Evolutionary conservation across 83 land plant genomes (phyloP).

Genomic region (Isoetes engelmannii): DNA sequence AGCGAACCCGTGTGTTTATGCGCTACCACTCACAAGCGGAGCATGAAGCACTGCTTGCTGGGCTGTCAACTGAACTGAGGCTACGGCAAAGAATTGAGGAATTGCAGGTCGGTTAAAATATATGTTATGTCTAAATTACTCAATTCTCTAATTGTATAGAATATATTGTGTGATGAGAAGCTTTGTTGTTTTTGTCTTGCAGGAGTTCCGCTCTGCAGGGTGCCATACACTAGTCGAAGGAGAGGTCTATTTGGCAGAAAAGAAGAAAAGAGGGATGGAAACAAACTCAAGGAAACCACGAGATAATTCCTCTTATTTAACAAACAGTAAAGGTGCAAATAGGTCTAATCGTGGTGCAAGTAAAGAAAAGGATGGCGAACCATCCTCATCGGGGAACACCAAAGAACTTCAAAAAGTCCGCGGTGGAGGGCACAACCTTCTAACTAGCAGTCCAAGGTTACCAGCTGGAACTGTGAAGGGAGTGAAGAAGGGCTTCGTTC

Average conservation of each 20-base stretch:
- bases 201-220: constrained; percentile 89
- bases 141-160: too few relatives aligned
- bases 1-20: constrained; percentile 62
- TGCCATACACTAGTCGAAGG: constrained; percentile 75
- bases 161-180: too few relatives aligned
- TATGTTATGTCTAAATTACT: too few relatives aligned
- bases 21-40: constrained; percentile 84
- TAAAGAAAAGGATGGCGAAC: constrained; percentile 51
- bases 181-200: constrained; percentile 18
- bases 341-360: constrained; percentile 32
- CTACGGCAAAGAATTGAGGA: constrained; percentile 73
- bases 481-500: constrained; percentile 28
- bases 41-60: constrained; percentile 58
- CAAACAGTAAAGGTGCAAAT: constrained; percentile 42
- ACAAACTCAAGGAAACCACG: constrained; percentile 41
- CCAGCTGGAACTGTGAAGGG: too few relatives aligned
- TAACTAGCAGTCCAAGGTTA: constrained; percentile 29
- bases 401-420: constrained; percentile 31
- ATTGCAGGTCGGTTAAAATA: constrained; percentile 82
- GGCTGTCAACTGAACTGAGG: constrained; percentile 50
- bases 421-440: constrained; percentile 11
- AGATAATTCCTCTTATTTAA: constrained; percentile 36
- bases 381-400: constrained; percentile 34
- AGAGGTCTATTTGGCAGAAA: constrained; percentile 50
- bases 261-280: constrained; percentile 58